Conservation (phyloP, 352 stramenopile species). For the Thalassiosira mediterranea region DNA sequence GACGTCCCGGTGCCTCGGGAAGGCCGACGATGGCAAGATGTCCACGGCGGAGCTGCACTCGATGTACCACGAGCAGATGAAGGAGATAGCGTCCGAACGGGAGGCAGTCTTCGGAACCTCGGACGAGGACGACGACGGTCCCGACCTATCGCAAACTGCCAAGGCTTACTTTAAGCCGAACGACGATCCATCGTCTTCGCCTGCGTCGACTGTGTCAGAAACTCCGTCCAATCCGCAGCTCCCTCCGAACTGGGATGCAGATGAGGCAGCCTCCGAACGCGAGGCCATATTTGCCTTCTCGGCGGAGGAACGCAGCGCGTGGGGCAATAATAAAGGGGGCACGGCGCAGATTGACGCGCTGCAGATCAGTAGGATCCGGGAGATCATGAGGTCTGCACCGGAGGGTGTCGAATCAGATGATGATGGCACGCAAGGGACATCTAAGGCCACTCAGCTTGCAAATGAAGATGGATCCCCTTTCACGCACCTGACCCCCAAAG, state of each 20-base stretch:
- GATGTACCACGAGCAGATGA: conserved; percentile 73
- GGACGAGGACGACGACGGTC: conserved; percentile 12
- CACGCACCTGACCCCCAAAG: conserved; percentile 60
- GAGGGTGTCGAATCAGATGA: no score
- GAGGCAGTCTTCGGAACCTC: conserved; percentile 57
- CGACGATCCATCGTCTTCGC: not conserved
- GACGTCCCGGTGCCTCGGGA: no score
- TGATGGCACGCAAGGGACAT: not conserved
- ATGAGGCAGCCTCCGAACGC: conserved; percentile 32
- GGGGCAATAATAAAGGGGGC: conserved; percentile 13
- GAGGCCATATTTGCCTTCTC: conserved; percentile 53
- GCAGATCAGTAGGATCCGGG: not conserved
- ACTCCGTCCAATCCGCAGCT: not conserved
- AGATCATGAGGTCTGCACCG: not conserved
- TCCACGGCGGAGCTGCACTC: conserved; percentile 46
- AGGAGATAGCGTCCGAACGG: conserved; percentile 68
- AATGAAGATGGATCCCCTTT: conserved; percentile 25
- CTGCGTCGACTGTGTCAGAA: not conserved
- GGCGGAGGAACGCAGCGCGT: not conserved
- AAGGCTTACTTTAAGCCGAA: conserved; percentile 10
- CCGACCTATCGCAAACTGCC: conserved; percentile 17
- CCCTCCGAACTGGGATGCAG: conserved; percentile 14
- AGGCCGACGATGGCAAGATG: no score
- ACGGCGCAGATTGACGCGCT: not conserved
- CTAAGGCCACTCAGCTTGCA: conserved; percentile 10